Conservation (phyloP, 352 stramenopile genomes). For the Elongisporangium undulatum region DNA sequence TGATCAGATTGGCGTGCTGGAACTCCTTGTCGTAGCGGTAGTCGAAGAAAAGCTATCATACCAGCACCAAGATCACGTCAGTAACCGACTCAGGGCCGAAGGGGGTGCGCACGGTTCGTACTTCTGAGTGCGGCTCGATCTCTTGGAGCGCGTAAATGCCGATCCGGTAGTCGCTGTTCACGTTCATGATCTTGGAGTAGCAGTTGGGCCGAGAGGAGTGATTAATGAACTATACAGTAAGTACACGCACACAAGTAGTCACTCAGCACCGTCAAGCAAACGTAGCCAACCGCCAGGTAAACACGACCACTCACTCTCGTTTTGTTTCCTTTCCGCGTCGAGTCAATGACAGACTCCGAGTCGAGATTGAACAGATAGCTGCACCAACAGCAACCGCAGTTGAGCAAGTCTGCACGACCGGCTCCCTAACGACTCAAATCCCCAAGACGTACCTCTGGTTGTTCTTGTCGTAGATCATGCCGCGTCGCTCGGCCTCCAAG, state of each 20-base stretch:
- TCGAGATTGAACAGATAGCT: conserved; percentile 95
- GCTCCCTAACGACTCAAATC: not conserved
- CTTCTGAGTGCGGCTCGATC: conserved; percentile 86
- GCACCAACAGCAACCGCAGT: not conserved
- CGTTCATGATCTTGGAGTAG: conserved; percentile 85
- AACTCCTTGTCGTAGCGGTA: conserved; percentile 78
- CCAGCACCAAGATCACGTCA: not conserved
- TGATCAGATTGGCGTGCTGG: conserved; percentile 51
- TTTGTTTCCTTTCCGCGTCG: conserved; percentile 94
- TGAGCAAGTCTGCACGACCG: not conserved
- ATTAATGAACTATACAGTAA: conserved; percentile 86
- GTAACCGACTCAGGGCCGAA: no score
- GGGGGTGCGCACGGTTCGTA: no score
- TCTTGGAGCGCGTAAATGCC: conserved; percentile 90
- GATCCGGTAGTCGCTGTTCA: conserved; percentile 92
- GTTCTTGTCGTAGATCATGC: conserved; percentile 85
- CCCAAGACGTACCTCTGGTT: conserved; percentile 47
- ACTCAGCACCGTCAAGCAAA: not conserved
- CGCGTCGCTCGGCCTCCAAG: conserved; percentile 87
- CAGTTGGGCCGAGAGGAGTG: conserved; percentile 86
- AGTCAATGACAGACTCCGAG: conserved; percentile 90
- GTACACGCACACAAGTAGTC: not conserved
- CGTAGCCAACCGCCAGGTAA: no score
- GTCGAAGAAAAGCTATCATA: conserved; percentile 80
- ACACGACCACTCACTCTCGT: conserved; percentile 56